These are phyloP conservation scores for Diaporthe sp. DNA, from an alignment of 2,329 filamentous ascomycete genomes.

Conservation along the genomic window DNA sequence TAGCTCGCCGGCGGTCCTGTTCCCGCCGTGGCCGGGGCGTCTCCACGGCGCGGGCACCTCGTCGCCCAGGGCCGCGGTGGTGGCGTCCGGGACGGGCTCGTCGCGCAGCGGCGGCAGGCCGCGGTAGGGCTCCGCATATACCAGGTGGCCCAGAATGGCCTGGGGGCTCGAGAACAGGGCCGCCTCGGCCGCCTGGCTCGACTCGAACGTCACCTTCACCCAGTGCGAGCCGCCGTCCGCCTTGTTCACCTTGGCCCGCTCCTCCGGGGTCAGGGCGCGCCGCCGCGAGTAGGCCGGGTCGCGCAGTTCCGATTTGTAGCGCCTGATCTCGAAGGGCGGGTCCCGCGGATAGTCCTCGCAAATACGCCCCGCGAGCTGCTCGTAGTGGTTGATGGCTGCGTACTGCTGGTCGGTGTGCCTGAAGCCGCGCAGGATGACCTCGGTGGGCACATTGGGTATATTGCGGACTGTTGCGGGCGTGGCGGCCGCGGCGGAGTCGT, in stretches of 20 bases:
- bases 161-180: constrained; percentile 78
- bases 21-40: constrained; percentile 35
- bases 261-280: constrained; percentile 73
- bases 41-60: constrained; percentile 40
- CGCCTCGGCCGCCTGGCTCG: constrained; percentile 74
- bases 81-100: constrained; percentile 67
- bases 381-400: constrained; percentile 89
- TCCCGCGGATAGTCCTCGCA: constrained; percentile 94
- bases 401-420: constrained; percentile 74
- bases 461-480: constrained; percentile 43
- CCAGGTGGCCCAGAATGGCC: constrained; percentile 74
- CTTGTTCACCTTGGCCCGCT: constrained; percentile 82
- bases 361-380: constrained; percentile 85
- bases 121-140: constrained; percentile 77
- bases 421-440: constrained; percentile 89
- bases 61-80: constrained; percentile 45
- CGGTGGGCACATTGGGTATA: constrained; percentile 62
- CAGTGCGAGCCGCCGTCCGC: constrained; percentile 89
- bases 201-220: constrained; percentile 89
- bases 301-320: constrained; percentile 80
- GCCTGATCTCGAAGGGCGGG: constrained; percentile 75
- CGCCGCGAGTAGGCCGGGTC: constrained; percentile 77
- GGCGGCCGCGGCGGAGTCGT: constrained; percentile 28
- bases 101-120: constrained; percentile 73
- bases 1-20: constrained; percentile 39